Evolutionary conservation across 306 rosid species (phyloP).

Genomic region (Erythrophleum fordii): DNA sequence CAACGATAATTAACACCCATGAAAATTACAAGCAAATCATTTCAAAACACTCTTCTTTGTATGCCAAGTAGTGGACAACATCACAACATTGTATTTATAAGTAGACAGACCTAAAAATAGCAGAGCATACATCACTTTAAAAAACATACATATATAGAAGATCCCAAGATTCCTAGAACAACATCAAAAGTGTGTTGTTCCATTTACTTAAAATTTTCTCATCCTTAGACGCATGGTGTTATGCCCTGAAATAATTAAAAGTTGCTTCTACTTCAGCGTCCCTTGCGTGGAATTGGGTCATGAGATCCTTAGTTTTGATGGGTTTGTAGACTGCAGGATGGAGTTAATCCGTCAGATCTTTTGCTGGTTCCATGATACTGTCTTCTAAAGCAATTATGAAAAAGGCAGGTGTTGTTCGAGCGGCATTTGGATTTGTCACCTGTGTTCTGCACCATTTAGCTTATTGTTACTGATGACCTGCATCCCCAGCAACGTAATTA

Average conservation of each 20-base stretch:
- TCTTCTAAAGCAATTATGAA: conserved; percentile 50
- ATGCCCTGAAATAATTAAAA: not conserved
- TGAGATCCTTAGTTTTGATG: not conserved
- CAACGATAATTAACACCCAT: not conserved
- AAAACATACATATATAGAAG: not conserved
- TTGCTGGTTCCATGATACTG: conserved; percentile 52
- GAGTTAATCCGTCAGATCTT: conserved; percentile 40
- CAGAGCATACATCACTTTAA: not conserved
- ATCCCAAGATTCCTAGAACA: not conserved
- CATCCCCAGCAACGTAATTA: not conserved
- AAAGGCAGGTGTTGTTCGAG: conserved; percentile 45
- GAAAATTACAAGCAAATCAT: not conserved
- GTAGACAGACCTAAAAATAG: not conserved
- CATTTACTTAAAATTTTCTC: no score
- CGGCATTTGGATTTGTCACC: conserved; percentile 11
- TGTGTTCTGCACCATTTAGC: not conserved
- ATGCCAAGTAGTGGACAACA: not conserved
- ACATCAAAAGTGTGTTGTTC: not conserved
- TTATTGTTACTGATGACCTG: not conserved
- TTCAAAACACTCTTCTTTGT: not conserved
- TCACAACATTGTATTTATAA: not conserved
- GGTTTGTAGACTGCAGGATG: conserved; percentile 45
- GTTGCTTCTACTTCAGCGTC: not conserved
- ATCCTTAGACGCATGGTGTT: not conserved
- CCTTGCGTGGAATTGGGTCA: not conserved